Evolutionary conservation across 2,329 filamentous ascomycete species (phyloP).

Genomic region (Trichoderma arundinaceum): DNA sequence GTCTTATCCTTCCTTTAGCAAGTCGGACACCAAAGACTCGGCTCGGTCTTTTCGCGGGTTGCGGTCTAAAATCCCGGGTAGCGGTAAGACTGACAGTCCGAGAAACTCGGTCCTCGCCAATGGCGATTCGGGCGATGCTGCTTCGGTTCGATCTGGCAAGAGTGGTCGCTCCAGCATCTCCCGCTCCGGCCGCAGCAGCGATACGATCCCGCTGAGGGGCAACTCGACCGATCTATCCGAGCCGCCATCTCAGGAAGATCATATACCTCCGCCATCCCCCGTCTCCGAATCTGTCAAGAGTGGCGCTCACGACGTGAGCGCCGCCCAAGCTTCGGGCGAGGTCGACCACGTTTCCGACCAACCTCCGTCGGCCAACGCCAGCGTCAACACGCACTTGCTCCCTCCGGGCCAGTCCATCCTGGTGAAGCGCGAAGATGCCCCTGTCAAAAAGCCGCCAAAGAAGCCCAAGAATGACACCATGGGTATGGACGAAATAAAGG

Average conservation of each 20-base stretch:
- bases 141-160: constrained; percentile 73
- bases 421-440: constrained; percentile 76
- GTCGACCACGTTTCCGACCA: constrained; percentile 94
- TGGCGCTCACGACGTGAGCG: constrained; percentile 75
- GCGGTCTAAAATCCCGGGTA: constrained; percentile 85
- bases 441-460: constrained; percentile 57
- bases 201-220: constrained; percentile 50
- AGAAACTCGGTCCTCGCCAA: constrained; percentile 73
- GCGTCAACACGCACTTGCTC: constrained; percentile 63
- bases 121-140: constrained; percentile 70
- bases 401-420: constrained; percentile 89
- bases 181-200: constrained; percentile 52
- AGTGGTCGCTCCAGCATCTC: constrained; percentile 61
- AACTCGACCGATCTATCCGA: constrained; percentile 51
- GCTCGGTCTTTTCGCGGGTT: constrained; percentile 84
- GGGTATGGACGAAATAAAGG: constrained; percentile 88
- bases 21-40: constrained; percentile 92
- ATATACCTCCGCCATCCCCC: constrained; percentile 78
- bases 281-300: constrained; percentile 78
- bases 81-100: constrained; percentile 77
- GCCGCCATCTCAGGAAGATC: constrained; percentile 56
- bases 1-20: constrained; percentile 89
- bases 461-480: constrained; percentile 61
- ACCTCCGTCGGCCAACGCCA: constrained; percentile 71
- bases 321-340: constrained; percentile 84